phyloP scores from a whole-genome alignment of 2,329 filamentous ascomycete genomes.

The Nakataea oryzae region DNA sequence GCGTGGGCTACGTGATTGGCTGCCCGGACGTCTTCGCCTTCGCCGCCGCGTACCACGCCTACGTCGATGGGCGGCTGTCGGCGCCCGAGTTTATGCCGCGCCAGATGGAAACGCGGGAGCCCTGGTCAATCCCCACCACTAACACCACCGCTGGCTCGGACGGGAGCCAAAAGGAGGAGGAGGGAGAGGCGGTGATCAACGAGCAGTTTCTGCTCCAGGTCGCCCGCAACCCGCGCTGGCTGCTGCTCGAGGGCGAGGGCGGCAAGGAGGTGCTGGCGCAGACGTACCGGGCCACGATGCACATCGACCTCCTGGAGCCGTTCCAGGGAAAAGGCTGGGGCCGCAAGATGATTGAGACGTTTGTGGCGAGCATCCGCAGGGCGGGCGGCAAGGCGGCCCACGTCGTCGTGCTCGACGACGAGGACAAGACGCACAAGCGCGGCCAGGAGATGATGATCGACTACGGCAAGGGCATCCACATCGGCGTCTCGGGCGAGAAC shows the following conservation, averaged over 20 bases:
- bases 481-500: slow-evolving; percentile 35
- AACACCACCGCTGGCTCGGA: too few species aligned
- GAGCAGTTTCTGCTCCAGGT: slow-evolving; percentile 26
- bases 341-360: slow-evolving; percentile 25
- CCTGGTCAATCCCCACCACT: slow-evolving; percentile 29
- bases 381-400: slow-evolving; percentile 2
- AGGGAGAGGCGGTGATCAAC: slow-evolving; percentile 14
- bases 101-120: slow-evolving; percentile 18
- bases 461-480: slow-evolving; percentile 27
- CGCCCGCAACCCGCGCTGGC: slow-evolving; percentile 27
- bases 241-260: slow-evolving; percentile 23
- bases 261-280: slow-evolving; percentile 22
- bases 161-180: slow-evolving; percentile 4
- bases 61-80: slow-evolving; percentile 23
- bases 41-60: slow-evolving; percentile 24
- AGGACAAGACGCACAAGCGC: not conserved
- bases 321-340: slow-evolving; percentile 35
- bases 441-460: slow-evolving; percentile 10
- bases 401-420: slow-evolving; percentile 2
- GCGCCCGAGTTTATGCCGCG: slow-evolving; percentile 8
- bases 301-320: slow-evolving; percentile 33
- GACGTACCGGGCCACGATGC: slow-evolving; percentile 32
- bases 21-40: slow-evolving; percentile 30
- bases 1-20: slow-evolving; percentile 40
- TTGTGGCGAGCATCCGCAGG: slow-evolving; percentile 25